Evolutionary conservation across 495 filamentous ascomycete species (phyloP), one percentile per base, ranked within the genome.

Genomic region (Neurospora hispaniola): DNA sequence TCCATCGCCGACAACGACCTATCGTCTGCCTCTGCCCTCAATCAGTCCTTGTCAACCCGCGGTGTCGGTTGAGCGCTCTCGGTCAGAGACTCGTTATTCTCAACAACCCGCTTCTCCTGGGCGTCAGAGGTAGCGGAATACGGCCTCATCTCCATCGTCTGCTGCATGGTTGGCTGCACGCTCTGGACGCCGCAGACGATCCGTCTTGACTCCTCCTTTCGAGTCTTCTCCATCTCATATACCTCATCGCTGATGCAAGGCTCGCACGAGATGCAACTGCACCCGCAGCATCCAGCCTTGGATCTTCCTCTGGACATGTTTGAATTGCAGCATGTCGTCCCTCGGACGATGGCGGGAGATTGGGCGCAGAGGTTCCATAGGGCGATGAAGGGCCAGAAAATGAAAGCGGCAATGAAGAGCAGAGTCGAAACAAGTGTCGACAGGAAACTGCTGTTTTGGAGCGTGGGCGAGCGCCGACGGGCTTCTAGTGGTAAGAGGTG

Each of bases 201-300:
- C 16, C 71, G 38, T 46, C 43, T 69, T 27, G 10, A 69, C 39
- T 42, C 71, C 39, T 18, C 71, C 10, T 69, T 73, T 4, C 71
- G 23, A 16, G 31, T 43, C 42, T 35, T 73, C 62, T 66, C 54
- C 54, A 66, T 31, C 54, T 43, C 38, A 18, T 69, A 44, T 14
- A 54, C 71, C 62, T 73, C 71, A 27, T 73, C 62, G 62, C 71
- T 73, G 62, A 73, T 70, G 20, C 59, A 69, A 6, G 71, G 71
- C 16, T 35, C 20, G 41, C 71, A 73, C 23, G 59, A 20, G 23
- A 20, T 27, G 35, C 71, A 72, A 20, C 71, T 69, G n/a, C 38
- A 31, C 11, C 54, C 46, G 18, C 46, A 62, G 27, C 41, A 43
- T 46, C 69, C 69, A 18, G n/a, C 35, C 20, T 42, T 20, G 69